A percentile compares a stretch with the other conserved stretches of the same genome.
Evolutionary conservation across 2,329 filamentous ascomycete species (phyloP).

Genomic region (Verticillium longisporum): DNA sequence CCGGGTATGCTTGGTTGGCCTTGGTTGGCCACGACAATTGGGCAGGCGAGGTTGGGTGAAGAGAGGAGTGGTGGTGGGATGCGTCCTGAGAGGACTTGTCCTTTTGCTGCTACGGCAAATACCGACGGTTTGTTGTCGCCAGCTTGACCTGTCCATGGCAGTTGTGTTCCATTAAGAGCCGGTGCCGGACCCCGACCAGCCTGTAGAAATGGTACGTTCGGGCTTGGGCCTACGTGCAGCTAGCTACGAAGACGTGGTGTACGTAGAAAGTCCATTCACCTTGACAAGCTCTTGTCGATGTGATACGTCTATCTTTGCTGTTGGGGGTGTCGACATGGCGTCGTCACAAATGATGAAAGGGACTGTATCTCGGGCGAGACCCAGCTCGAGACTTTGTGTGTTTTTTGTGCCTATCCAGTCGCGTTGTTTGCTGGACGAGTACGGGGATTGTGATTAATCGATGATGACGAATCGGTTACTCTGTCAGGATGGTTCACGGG

Average conservation of each 20-base stretch:
- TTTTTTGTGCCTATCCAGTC: not conserved
- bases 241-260: not conserved
- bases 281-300: not conserved
- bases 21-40: not conserved
- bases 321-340: not conserved
- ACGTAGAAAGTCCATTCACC: too few relatives aligned
- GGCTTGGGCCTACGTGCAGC: not conserved
- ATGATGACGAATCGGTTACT: not conserved
- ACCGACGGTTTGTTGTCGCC: not conserved
- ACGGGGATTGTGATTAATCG: not conserved
- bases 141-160: too few relatives aligned
- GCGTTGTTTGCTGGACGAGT: not conserved
- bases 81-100: not conserved
- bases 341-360: not conserved
- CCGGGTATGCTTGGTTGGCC: not conserved
- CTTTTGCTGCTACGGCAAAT: not conserved
- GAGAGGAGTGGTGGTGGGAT: not conserved
- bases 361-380: not conserved
- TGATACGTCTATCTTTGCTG: not conserved
- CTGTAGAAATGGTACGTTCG: not conserved
- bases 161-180: not conserved
- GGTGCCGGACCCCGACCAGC: not conserved
- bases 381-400: not conserved
- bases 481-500: too few relatives aligned
- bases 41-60: not conserved